A percentile compares a stretch with the other conserved stretches of the same genome.
phyloP scores from a whole-genome alignment of 2,329 filamentous ascomycete species.

The Fusarium zealandicum region DNA sequence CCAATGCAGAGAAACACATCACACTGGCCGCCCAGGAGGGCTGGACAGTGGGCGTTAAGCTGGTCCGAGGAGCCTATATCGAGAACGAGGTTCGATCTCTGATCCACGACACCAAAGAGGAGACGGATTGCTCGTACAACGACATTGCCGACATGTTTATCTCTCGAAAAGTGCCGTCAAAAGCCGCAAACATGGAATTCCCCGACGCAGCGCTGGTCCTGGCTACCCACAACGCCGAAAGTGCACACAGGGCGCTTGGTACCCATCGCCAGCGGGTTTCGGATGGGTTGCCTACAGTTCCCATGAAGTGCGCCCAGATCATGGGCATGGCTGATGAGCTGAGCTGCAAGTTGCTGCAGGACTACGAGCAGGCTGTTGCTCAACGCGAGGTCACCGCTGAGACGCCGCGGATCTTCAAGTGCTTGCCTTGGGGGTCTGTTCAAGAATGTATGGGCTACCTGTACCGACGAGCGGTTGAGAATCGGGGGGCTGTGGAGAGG shows the following conservation, averaged over 20 bases:
- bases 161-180: slow-evolving; percentile 41
- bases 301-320: slow-evolving; percentile 59
- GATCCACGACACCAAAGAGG: slow-evolving; percentile 60
- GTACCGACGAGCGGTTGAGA: slow-evolving; percentile 49
- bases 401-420: slow-evolving; percentile 47
- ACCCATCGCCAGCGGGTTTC: slow-evolving; percentile 52
- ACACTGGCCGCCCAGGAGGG: slow-evolving; percentile 53
- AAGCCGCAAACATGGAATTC: slow-evolving; percentile 41
- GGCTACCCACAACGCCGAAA: slow-evolving; percentile 59
- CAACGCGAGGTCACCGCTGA: slow-evolving; percentile 14
- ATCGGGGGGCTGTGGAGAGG: slow-evolving; percentile 47
- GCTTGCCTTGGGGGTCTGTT: slow-evolving; percentile 50
- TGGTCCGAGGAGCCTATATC: slow-evolving; percentile 65
- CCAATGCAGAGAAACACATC: slow-evolving; percentile 55
- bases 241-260: slow-evolving; percentile 51
- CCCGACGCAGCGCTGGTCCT: slow-evolving; percentile 57
- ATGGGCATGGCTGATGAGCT: slow-evolving; percentile 67
- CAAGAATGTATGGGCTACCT: slow-evolving; percentile 50
- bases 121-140: slow-evolving; percentile 61
- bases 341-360: slow-evolving; percentile 56
- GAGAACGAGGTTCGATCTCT: slow-evolving; percentile 55
- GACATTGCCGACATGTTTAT: slow-evolving; percentile 56
- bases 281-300: slow-evolving; percentile 39
- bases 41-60: slow-evolving; percentile 62
- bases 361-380: slow-evolving; percentile 32